These are phyloP conservation scores for Gracilaria gracilis DNA, from an alignment of 23 red algal genomes.

Conservation along the genomic window DNA sequence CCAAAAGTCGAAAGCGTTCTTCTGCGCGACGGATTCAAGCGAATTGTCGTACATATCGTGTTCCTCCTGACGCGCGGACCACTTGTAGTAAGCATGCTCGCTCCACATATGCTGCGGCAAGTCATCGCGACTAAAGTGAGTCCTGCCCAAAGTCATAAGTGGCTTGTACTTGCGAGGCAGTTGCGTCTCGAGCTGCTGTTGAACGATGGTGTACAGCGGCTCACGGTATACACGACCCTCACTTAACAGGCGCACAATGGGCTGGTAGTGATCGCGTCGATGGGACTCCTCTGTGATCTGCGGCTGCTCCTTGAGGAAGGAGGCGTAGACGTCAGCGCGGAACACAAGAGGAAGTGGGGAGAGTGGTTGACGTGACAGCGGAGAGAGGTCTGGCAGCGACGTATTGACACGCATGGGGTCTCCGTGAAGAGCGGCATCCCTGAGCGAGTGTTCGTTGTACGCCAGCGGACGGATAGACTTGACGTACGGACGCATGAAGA, in stretches of 20 bases:
- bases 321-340: neutral
- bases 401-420: constrained; percentile 50
- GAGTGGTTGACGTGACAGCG: neutral
- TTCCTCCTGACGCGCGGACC: constrained; percentile 47
- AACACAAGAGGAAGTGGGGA: constrained; percentile 35
- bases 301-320: neutral
- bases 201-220: constrained; percentile 10
- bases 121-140: neutral
- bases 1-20: constrained; percentile 53
- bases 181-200: neutral
- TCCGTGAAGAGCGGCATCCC: constrained; percentile 20
- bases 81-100: constrained; percentile 65
- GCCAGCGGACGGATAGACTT: constrained; percentile 20
- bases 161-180: neutral
- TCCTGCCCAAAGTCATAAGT: neutral
- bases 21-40: constrained; percentile 24
- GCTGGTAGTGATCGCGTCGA: neutral
- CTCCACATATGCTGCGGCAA: constrained; percentile 51
- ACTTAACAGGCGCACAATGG: neutral
- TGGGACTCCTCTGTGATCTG: neutral
- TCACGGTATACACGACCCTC: constrained; percentile 12
- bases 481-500: constrained; percentile 39
- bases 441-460: constrained; percentile 3
- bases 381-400: neutral
- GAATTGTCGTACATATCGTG: constrained; percentile 45